Conservation (phyloP, 768 basidiomycete genomes). For the Boletus bicolor region DNA sequence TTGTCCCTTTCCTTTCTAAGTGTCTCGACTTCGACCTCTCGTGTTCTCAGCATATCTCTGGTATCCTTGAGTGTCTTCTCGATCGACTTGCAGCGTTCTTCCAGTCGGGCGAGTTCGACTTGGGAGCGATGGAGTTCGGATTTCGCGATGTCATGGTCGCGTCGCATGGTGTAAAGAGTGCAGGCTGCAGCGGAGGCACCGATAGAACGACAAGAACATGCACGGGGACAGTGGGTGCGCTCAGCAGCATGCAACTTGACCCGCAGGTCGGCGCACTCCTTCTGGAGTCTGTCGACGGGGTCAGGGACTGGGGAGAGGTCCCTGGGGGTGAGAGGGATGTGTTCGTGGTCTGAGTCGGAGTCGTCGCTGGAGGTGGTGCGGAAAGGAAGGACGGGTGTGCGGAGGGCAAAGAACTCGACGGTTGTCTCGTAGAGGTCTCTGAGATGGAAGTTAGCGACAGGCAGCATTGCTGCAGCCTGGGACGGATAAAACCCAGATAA, state of each 20-base stretch:
- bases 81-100: constrained; percentile 60
- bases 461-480: constrained; percentile 37
- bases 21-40: constrained; percentile 59
- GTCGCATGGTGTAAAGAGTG: constrained; percentile 41
- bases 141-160: constrained; percentile 56
- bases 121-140: constrained; percentile 53
- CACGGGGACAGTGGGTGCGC: constrained; percentile 32
- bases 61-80: constrained; percentile 65
- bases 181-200: constrained; percentile 42
- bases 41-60: constrained; percentile 51
- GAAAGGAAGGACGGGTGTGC: constrained; percentile 32
- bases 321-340: constrained; percentile 28
- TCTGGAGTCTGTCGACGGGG: constrained; percentile 37
- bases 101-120: constrained; percentile 50
- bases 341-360: constrained; percentile 26
- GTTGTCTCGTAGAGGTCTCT: constrained; percentile 50
- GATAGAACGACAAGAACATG: constrained; percentile 31
- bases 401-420: constrained; percentile 56
- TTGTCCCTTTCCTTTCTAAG: constrained; percentile 41
- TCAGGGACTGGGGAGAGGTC: constrained; percentile 40
- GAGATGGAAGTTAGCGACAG: constrained; percentile 47
- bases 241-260: constrained; percentile 39
- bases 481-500: constrained; percentile 38
- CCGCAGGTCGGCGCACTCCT: constrained; percentile 44
- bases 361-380: constrained; percentile 27